Conservation (phyloP, 495 filamentous ascomycete species). For the Penicillium egyptiacum region DNA sequence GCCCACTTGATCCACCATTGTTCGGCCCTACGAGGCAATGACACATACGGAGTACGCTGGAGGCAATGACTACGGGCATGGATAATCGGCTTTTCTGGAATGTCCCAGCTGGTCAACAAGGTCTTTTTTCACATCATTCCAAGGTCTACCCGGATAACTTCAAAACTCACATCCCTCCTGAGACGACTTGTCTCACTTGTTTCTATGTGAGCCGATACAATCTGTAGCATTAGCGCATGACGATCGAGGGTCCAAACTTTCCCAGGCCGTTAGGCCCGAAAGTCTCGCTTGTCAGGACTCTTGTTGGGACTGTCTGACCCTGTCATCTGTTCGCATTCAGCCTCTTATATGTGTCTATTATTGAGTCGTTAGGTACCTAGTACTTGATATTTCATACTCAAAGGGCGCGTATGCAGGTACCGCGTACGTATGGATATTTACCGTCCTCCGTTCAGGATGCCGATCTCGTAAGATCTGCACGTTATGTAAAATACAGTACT, state of each 20-base stretch:
- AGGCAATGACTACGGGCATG: background rate
- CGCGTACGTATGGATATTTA: background rate
- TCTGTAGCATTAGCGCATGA: conserved; percentile 14
- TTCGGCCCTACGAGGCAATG: background rate
- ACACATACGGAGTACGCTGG: background rate
- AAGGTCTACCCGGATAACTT: background rate
- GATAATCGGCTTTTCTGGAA: too few relatives aligned
- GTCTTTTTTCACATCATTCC: too few relatives aligned
- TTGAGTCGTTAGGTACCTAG: background rate
- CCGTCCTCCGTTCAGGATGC: background rate
- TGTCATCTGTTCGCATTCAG: conserved; percentile 1
- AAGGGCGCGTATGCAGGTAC: background rate
- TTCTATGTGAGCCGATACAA: background rate
- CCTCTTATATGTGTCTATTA: background rate
- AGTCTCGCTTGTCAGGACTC: background rate
- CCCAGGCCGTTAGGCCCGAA: conserved; percentile 10
- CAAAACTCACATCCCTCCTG: background rate
- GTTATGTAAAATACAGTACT: background rate
- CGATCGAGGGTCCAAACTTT: conserved; percentile 22
- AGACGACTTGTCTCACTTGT: background rate
- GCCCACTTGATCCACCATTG: conserved; percentile 3
- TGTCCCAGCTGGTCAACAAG: too few relatives aligned
- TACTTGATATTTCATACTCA: background rate
- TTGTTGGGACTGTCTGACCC: background rate
- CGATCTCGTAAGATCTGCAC: background rate